Conservation (phyloP, 75 land plant species). For the Adiantum capillusveneris region DNA sequence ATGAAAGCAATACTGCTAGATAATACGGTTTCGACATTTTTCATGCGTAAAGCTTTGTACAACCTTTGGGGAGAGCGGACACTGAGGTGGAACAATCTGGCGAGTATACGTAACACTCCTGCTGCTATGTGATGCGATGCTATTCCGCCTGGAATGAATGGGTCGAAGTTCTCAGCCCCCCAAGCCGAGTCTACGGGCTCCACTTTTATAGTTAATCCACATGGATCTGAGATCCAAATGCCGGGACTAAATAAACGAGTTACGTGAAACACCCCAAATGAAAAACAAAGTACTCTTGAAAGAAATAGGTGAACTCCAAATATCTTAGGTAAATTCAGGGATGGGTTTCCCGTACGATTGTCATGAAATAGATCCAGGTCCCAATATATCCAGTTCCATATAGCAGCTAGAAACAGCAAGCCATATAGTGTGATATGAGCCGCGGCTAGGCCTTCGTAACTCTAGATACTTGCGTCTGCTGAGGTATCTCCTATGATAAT, state of each 20-base stretch:
- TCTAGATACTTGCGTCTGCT: no score
- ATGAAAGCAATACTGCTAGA: slow-evolving; percentile 18
- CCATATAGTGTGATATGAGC: no score
- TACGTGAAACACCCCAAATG: no score
- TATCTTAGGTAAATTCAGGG: no score
- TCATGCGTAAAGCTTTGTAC: slow-evolving; percentile 13
- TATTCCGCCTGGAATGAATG: background rate
- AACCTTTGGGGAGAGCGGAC: slow-evolving; percentile 5
- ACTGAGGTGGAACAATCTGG: slow-evolving; percentile 6
- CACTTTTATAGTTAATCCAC: background rate
- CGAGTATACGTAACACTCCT: slow-evolving; percentile 4
- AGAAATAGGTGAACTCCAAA: no score
- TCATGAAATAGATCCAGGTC: no score
- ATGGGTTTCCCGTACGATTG: no score
- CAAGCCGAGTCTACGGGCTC: background rate
- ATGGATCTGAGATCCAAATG: background rate
- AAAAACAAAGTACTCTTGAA: no score
- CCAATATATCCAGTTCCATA: no score
- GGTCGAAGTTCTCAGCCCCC: background rate
- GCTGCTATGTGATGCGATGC: background rate
- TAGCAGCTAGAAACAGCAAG: no score
- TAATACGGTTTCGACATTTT: slow-evolving; percentile 20
- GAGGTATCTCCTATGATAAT: no score
- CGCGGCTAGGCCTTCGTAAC: no score
- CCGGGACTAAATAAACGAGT: background rate